Conservation (phyloP, 108 stramenopile species). For the Discostella pseudostelligera region DNA sequence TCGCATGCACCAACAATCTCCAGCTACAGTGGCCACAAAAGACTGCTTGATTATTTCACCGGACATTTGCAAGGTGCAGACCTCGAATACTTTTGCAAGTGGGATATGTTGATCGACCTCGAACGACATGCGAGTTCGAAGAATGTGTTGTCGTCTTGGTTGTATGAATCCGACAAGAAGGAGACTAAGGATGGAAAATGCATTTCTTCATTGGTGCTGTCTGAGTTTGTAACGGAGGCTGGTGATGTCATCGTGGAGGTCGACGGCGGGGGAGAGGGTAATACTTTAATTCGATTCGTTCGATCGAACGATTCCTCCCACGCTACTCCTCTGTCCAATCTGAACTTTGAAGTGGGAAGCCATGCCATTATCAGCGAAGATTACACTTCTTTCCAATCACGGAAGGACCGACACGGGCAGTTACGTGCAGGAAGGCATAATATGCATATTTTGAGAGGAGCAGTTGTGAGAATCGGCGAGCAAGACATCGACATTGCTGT, state of each 20-base stretch:
- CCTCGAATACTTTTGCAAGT: constrained; percentile 76
- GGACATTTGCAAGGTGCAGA: constrained; percentile 66
- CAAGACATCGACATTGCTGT: constrained; percentile 46
- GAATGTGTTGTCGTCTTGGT: constrained; percentile 57
- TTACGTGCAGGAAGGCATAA: constrained; percentile 33
- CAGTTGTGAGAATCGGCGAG: constrained; percentile 40
- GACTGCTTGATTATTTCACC: constrained; percentile 61
- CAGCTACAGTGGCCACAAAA: constrained; percentile 38
- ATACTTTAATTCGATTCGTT: constrained; percentile 38
- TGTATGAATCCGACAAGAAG: constrained; percentile 50
- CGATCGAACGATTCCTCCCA: constrained; percentile 23
- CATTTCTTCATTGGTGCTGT: constrained; percentile 62
- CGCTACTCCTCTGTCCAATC: constrained; percentile 27
- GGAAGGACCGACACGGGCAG: constrained; percentile 1
- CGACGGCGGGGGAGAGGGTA: constrained; percentile 21
- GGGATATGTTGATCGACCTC: constrained; percentile 87
- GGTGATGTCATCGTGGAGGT: neutral
- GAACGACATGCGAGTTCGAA: constrained; percentile 57
- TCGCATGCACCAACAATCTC: neutral
- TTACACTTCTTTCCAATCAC: constrained; percentile 23
- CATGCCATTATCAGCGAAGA: constrained; percentile 78
- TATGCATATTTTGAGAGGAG: constrained; percentile 70
- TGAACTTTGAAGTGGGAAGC: constrained; percentile 48
- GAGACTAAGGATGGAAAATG: constrained; percentile 66
- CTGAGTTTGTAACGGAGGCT: constrained; percentile 23